A percentile compares a stretch with the other conserved stretches of the same genome.
Conservation (phyloP, 2,329 filamentous ascomycete genomes). For the Bimuria novae-zelandiae region DNA sequence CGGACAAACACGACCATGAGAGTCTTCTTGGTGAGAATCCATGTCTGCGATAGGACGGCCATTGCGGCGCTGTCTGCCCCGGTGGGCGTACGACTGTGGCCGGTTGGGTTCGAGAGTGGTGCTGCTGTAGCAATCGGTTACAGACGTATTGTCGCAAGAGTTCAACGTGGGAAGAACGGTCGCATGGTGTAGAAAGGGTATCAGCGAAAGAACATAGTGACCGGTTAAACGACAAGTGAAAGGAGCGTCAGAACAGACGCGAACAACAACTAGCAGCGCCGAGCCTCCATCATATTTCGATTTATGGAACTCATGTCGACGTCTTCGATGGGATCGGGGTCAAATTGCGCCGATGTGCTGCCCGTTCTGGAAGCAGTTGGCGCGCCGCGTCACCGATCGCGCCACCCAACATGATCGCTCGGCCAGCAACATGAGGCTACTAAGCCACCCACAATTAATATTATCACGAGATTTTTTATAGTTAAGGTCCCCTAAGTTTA, state of each 20-base stretch:
- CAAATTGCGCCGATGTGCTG: conserved; percentile 1
- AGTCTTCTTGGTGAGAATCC: conserved; percentile 63
- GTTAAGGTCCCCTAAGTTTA: too few species aligned
- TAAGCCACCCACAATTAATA: too few species aligned
- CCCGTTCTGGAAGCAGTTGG: not conserved
- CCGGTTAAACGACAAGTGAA: not conserved
- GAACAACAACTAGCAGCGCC: conserved; percentile 4
- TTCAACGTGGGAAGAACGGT: conserved; percentile 3
- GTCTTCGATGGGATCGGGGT: conserved; percentile 4
- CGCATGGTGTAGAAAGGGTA: not conserved
- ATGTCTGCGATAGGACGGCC: conserved; percentile 56
- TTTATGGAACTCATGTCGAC: conserved; percentile 5
- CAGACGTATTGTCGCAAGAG: not conserved
- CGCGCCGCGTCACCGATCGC: not conserved
- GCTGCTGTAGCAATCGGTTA: conserved; percentile 1
- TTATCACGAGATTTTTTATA: too few species aligned
- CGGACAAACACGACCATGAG: conserved; percentile 59
- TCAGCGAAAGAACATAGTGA: not conserved
- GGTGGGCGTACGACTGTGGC: conserved; percentile 14
- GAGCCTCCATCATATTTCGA: conserved; percentile 1
- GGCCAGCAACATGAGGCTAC: too few species aligned
- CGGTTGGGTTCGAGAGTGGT: not conserved
- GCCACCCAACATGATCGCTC: too few species aligned
- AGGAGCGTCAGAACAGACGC: not conserved
- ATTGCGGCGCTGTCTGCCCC: conserved; percentile 22